phyloP scores from a whole-genome alignment of 257 asterid species.

The Mitragyna speciosa region DNA sequence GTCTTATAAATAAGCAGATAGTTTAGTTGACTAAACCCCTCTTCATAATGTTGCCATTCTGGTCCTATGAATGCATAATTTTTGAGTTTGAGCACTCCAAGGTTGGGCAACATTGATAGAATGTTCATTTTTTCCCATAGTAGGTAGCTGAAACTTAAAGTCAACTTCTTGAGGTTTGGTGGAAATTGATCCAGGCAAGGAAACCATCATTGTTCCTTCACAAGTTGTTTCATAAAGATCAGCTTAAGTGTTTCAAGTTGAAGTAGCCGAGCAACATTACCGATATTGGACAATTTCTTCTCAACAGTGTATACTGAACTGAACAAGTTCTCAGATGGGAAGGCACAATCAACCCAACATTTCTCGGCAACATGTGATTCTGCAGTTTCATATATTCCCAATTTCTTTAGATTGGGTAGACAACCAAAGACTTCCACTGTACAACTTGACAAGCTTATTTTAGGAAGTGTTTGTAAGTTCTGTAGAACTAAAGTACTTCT shows the following conservation, averaged over 20 bases:
- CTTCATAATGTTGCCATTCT: constrained; percentile 25
- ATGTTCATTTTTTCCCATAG: constrained; percentile 15
- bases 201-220: neutral
- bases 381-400: constrained; percentile 27
- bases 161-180: constrained; percentile 21
- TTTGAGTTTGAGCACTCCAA: constrained; percentile 24
- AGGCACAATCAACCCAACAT: too few relatives aligned
- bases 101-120: constrained; percentile 21
- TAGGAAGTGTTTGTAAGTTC: constrained; percentile 32
- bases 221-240: neutral
- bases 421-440: constrained; percentile 16
- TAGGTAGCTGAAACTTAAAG: constrained; percentile 9
- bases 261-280: constrained; percentile 9
- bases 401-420: constrained; percentile 31
- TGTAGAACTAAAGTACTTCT: neutral
- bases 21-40: constrained; percentile 13
- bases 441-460: constrained; percentile 26
- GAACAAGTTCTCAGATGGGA: neutral
- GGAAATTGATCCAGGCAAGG: neutral
- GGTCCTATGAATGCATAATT: constrained; percentile 16
- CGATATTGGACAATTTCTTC: neutral
- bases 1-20: constrained; percentile 9
- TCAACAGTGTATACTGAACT: neutral
- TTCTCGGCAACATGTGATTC: neutral
- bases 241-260: constrained; percentile 18